Conservation (phyloP, 345 rosid species). For the Camelina neglecta region DNA sequence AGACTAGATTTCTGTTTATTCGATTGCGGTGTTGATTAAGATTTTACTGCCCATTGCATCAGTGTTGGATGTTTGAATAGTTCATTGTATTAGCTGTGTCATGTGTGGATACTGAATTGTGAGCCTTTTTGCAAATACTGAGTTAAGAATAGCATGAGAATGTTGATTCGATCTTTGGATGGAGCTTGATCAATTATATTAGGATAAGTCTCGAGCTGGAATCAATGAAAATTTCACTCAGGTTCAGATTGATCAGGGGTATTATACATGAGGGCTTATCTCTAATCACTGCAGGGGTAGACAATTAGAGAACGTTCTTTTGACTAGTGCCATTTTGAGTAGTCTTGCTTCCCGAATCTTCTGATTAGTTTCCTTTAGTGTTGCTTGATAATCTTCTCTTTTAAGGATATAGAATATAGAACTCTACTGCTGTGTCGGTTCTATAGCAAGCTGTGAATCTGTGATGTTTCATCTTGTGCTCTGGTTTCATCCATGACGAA, state of each 20-base stretch:
- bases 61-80: conserved; percentile 8
- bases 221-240: not conserved
- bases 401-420: too few relatives aligned
- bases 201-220: not conserved
- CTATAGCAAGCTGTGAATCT: conserved; percentile 11
- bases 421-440: not conserved
- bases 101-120: conserved; percentile 18
- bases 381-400: not conserved
- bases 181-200: conserved; percentile 10
- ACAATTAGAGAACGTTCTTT: too few relatives aligned
- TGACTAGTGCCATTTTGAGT: conserved; percentile 6
- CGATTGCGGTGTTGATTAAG: not conserved
- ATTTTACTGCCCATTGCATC: conserved; percentile 16
- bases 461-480: conserved; percentile 11
- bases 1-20: conserved; percentile 1
- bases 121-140: not conserved
- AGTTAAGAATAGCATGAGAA: conserved; percentile 11
- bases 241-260: not conserved
- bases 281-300: not conserved
- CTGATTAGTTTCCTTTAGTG: conserved; percentile 12
- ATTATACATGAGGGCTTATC: conserved; percentile 2
- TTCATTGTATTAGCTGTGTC: not conserved
- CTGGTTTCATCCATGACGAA: conserved; percentile 7
- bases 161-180: not conserved
- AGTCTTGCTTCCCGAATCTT: conserved; percentile 3